These are phyloP conservation scores for Leishmania guyanensis DNA, from an alignment of 208 protist species.

Conservation along the genomic window DNA sequence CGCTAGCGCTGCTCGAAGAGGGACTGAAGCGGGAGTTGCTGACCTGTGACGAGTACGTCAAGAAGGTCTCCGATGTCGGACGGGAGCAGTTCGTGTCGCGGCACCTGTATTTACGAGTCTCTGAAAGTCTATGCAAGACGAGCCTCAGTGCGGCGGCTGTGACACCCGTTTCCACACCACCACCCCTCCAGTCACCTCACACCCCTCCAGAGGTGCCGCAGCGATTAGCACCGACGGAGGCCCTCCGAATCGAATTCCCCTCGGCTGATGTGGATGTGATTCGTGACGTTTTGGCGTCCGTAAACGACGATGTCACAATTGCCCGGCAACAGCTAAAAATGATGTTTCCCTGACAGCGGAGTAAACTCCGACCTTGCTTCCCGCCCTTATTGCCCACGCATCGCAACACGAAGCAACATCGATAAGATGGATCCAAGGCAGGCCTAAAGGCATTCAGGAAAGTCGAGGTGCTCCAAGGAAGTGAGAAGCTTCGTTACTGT, in stretches of 20 bases:
- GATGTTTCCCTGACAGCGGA: constrained; percentile 43
- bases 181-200: background rate
- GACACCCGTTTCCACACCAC: constrained; percentile 5
- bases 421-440: too few relatives aligned
- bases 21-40: constrained; percentile 60
- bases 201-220: constrained; percentile 33
- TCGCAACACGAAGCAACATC: background rate
- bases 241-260: constrained; percentile 59
- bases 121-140: constrained; percentile 31
- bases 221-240: constrained; percentile 34
- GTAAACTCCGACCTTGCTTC: background rate
- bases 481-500: background rate
- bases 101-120: constrained; percentile 62
- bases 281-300: constrained; percentile 49
- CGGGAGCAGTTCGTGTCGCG: constrained; percentile 77
- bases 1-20: constrained; percentile 65
- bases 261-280: constrained; percentile 57
- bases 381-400: background rate
- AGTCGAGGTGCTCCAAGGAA: background rate
- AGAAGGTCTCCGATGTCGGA: constrained; percentile 70
- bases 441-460: background rate
- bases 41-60: constrained; percentile 81
- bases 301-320: constrained; percentile 39
- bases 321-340: constrained; percentile 56
- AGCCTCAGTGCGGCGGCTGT: constrained; percentile 1